Conservation (phyloP, 345 rosid genomes). For the Boechera stricta region DNA sequence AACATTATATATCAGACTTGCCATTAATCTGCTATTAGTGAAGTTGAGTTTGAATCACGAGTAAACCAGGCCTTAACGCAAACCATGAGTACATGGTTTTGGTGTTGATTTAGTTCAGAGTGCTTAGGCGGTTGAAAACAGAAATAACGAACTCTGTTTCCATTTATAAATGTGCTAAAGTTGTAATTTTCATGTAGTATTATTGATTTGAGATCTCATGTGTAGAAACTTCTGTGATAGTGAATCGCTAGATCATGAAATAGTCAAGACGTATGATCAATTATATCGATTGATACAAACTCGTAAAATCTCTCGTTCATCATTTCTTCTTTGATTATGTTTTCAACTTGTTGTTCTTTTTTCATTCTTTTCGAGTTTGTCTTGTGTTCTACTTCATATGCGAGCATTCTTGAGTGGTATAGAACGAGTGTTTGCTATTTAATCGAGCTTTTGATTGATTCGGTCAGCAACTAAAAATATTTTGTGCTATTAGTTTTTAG, state of each 20-base stretch:
- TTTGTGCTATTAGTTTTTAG: neutral
- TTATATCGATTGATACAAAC: too few species aligned
- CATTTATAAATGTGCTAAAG: too few species aligned
- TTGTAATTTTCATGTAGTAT: too few species aligned
- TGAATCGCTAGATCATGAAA: neutral
- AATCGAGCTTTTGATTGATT: too few species aligned
- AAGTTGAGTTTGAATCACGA: neutral
- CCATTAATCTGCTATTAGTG: neutral
- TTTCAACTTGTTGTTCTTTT: too few species aligned
- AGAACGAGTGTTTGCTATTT: neutral
- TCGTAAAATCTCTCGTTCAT: too few species aligned
- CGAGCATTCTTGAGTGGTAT: neutral
- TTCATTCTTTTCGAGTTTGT: neutral
- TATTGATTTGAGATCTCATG: neutral
- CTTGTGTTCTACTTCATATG: neutral
- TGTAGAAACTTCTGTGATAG: neutral
- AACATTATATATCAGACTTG: too few species aligned
- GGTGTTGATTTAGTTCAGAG: neutral
- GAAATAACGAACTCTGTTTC: too few species aligned
- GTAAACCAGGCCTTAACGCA: neutral
- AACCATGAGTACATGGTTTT: neutral
- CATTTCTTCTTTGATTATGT: too few species aligned
- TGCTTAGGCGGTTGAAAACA: too few species aligned
- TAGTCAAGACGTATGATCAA: too few species aligned
- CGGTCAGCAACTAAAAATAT: neutral